A percentile compares a stretch with the other conserved stretches of the same genome.
phyloP scores from a whole-genome alignment of 208 protist species.

The Trypanosoma vivax region DNA sequence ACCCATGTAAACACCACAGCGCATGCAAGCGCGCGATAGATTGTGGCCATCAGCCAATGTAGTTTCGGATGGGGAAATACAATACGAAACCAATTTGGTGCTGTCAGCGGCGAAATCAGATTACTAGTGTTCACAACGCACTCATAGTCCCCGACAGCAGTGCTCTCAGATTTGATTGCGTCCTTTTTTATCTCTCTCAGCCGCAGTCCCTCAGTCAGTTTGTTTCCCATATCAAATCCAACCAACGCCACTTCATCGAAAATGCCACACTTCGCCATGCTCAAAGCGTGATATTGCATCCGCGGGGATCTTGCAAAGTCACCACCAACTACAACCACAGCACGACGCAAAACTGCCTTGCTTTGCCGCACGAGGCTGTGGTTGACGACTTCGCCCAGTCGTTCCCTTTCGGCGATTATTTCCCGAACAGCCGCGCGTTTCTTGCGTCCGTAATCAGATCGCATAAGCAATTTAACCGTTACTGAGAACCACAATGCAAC shows the following conservation, averaged over 20 bases:
- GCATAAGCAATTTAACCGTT: slow-evolving; percentile 53
- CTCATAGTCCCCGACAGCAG: neutral
- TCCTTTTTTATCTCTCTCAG: neutral
- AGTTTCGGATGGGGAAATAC: slow-evolving; percentile 39
- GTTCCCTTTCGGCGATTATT: slow-evolving; percentile 17
- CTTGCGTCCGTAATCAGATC: slow-evolving; percentile 39
- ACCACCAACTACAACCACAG: slow-evolving; percentile 83
- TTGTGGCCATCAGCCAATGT: slow-evolving; percentile 50
- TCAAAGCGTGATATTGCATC: slow-evolving; percentile 89
- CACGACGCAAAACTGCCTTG: slow-evolving; percentile 39
- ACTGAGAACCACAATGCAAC: slow-evolving; percentile 70
- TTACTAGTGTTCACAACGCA: slow-evolving; percentile 29
- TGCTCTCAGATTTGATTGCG: neutral
- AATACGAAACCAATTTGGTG: slow-evolving; percentile 53
- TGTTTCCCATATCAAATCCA: slow-evolving; percentile 64
- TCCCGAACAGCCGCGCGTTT: slow-evolving; percentile 34
- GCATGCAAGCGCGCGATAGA: slow-evolving; percentile 43
- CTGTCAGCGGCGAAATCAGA: slow-evolving; percentile 25
- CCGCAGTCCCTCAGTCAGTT: slow-evolving; percentile 53
- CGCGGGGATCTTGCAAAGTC: slow-evolving; percentile 84
- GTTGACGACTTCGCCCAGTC: neutral
- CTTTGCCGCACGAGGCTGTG: neutral
- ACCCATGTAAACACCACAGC: slow-evolving; percentile 35
- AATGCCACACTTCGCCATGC: slow-evolving; percentile 53
- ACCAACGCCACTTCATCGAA: slow-evolving; percentile 77